A percentile compares a stretch with the other conserved stretches of the same genome.
These are phyloP conservation scores for Chenopodium formosanum DNA, from an alignment of 148 eudicot genomes.

Conservation along the genomic window DNA sequence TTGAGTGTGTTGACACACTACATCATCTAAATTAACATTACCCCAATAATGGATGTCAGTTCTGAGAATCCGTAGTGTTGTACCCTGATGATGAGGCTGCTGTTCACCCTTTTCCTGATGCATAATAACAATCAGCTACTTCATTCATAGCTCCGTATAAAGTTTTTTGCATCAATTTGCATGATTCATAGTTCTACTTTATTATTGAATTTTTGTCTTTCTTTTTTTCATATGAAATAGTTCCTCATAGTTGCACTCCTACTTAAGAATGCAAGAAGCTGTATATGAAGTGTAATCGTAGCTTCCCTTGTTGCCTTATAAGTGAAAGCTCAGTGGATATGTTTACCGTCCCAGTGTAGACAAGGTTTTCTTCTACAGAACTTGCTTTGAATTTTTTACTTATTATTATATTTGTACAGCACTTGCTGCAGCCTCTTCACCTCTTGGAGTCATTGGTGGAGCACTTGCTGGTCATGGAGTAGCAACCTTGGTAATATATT, in stretches of 20 bases:
- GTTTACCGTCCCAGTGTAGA: too few relatives aligned
- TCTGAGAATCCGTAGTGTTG: too few relatives aligned
- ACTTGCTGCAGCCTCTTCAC: slow-evolving; percentile 96
- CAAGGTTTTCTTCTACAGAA: too few relatives aligned
- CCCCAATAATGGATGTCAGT: background rate
- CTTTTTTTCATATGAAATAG: background rate
- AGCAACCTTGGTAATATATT: slow-evolving; percentile 74
- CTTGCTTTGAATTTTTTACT: background rate
- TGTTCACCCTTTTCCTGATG: background rate
- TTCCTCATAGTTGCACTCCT: background rate
- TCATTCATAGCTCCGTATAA: background rate
- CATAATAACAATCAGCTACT: too few relatives aligned
- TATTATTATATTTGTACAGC: slow-evolving; percentile 45
- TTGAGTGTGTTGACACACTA: background rate
- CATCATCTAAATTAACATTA: background rate
- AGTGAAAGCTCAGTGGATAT: too few relatives aligned
- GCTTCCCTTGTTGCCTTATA: background rate
- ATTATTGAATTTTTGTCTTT: background rate
- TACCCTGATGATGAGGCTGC: background rate
- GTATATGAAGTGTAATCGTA: background rate
- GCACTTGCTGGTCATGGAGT: slow-evolving; percentile 96
- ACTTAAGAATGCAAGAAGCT: background rate
- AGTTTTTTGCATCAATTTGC: background rate
- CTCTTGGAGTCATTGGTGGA: slow-evolving; percentile 96
- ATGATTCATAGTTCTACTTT: background rate